Percentiles rank a stretch among this genome's conserved stretches.
These are phyloP conservation scores for Gossypium raimondii DNA, from an alignment of 345 rosid genomes.

Conservation along the genomic window DNA sequence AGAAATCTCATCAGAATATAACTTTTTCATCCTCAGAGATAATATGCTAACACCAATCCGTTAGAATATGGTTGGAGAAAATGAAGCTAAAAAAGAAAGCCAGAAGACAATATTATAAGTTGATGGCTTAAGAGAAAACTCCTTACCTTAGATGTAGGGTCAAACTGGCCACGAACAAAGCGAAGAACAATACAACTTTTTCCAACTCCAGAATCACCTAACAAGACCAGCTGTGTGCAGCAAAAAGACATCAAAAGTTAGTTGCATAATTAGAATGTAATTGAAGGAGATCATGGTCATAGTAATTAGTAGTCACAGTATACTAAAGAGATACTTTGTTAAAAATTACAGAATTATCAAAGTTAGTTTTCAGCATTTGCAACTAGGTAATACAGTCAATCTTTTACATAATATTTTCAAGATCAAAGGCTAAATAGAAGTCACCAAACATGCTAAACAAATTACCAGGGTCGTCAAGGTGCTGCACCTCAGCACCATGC, in stretches of 20 bases:
- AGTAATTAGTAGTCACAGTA: neutral
- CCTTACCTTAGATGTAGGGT: constrained; percentile 81
- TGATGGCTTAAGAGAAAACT: neutral
- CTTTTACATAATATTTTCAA: neutral
- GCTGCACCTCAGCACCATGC: neutral
- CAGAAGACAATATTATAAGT: neutral
- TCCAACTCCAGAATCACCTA: constrained; percentile 99
- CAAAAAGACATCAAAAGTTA: constrained; percentile 23
- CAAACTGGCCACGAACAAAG: constrained; percentile 99
- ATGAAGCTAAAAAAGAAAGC: neutral
- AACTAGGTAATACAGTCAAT: neutral
- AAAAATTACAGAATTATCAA: neutral
- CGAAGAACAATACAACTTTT: constrained; percentile 97
- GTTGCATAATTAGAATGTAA: neutral
- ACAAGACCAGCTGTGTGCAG: constrained; percentile 64
- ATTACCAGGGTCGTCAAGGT: neutral
- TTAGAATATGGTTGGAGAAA: constrained; percentile 1
- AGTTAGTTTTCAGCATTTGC: neutral
- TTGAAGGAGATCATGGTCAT: neutral
- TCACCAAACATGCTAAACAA: neutral
- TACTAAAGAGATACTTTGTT: neutral
- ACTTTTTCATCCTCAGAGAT: neutral
- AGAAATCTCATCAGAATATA: neutral
- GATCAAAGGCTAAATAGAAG: neutral
- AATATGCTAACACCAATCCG: constrained; percentile 2